Conservation (phyloP, 345 rosid genomes). For the Durio zibethinus region DNA sequence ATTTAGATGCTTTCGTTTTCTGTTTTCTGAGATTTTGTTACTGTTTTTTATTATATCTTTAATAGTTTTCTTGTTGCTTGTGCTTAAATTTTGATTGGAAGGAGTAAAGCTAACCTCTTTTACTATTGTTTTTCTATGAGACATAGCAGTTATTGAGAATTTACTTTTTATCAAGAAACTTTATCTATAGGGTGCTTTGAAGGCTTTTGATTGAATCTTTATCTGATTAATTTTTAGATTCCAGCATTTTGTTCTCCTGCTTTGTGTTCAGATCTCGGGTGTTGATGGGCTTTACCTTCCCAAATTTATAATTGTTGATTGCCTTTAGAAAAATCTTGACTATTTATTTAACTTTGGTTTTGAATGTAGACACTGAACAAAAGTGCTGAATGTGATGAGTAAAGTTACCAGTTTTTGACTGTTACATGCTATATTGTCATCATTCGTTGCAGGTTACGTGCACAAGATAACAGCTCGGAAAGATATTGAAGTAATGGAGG, state of each 20-base stretch:
- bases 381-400: neutral
- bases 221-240: neutral
- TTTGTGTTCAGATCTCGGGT: neutral
- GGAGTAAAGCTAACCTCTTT: neutral
- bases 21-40: neutral
- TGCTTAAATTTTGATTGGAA: neutral
- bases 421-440: neutral
- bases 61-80: neutral
- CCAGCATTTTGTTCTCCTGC: neutral
- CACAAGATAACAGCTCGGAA: conserved; percentile 87
- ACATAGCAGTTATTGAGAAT: neutral
- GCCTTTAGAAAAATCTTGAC: neutral
- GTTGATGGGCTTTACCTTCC: neutral
- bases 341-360: conserved; percentile 2
- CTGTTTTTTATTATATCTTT: neutral
- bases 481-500: conserved; percentile 82
- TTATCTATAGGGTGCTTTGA: neutral
- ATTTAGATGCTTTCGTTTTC: neutral
- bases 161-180: neutral
- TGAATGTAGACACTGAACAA: neutral
- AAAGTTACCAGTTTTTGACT: neutral
- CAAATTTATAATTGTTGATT: neutral
- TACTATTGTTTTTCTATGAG: neutral
- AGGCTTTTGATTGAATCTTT: neutral
- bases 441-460: conserved; percentile 69